Evolutionary conservation across 1,284 basidiomycete genomes (phyloP), one percentile per base, ranked within the genome.

Genomic region (Malassezia pachydermatis): DNA sequence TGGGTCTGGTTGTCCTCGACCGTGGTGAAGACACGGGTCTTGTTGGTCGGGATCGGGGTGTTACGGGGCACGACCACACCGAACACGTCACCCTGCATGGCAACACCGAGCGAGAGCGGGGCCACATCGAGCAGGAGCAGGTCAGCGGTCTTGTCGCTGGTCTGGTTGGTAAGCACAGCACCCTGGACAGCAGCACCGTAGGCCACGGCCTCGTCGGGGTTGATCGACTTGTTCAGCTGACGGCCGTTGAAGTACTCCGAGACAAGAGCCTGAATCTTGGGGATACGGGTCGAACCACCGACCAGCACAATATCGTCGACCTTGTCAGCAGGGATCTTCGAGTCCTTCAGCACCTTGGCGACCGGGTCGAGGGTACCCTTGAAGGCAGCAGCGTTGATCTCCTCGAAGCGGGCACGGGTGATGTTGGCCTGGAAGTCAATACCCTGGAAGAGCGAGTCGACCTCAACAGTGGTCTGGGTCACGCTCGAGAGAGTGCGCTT

Each of bases 251-350:
- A 99, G 81, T 83, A 88, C 74, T 98, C 92, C 58, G 90, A 96
- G 54, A 99, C 89, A 56, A 98, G 83, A 24, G 88, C 81, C 77
- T 96, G 92, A 67, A 99, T 87, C 80, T 96, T 96, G 70, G 92
- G 92, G 75, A 99, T 99, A 82, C 94, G 92, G 63, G 94, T 98
- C 49, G 94, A 98, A 65, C 94, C 90, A 79, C 94, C 92, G 65
- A 99, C 92, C 19, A 99, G 87, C 73, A 98, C 94, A 64, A 99
- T 96, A 70, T 99, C 92, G 74, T 98, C 86, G 62, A 96, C 88
- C 81, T 95, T 95, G 73, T 89, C 86, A 62, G 85, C 84, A 64
- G 87, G 76, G 76, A 98, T 92, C 81, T 96, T 98, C 60, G 92
- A 82, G 77, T 99, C 94, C 79, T 94, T 94, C 73, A 98, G 80